A percentile compares a stretch with the other conserved stretches of the same genome.
Evolutionary conservation across 2,329 filamentous ascomycete genomes (phyloP).

Genomic region (Periglandula ipomoeae): DNA sequence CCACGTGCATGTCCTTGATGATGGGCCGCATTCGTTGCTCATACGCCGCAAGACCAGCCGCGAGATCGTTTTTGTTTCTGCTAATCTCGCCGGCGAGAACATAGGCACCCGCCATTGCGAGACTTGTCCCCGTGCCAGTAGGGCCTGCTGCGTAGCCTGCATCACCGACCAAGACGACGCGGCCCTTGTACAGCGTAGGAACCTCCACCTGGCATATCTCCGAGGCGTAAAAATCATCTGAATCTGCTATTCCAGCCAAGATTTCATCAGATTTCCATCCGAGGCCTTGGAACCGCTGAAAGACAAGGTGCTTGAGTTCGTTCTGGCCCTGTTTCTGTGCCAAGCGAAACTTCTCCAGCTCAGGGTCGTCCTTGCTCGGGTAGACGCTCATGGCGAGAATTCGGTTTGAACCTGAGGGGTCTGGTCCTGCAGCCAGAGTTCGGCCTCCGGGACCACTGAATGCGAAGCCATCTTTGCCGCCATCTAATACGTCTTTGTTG

Average conservation of each 20-base stretch:
- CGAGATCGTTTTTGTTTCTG: constrained; percentile 16
- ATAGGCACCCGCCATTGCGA: constrained; percentile 38
- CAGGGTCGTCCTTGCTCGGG: constrained; percentile 17
- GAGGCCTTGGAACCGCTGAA: constrained; percentile 29
- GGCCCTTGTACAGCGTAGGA: constrained; percentile 25
- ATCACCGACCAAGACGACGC: constrained; percentile 41
- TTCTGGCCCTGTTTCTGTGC: constrained; percentile 21
- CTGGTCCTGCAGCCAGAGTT: constrained; percentile 24
- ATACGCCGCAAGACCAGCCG: constrained; percentile 27
- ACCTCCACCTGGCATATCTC: constrained; percentile 35
- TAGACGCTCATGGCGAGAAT: constrained; percentile 26
- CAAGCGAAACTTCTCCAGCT: constrained; percentile 26
- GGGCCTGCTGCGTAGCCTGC: constrained; percentile 36
- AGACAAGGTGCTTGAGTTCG: constrained; percentile 25
- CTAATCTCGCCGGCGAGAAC: constrained; percentile 38
- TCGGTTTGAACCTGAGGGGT: constrained; percentile 22
- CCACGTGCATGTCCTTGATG: constrained; percentile 25
- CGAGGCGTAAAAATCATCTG: constrained; percentile 37
- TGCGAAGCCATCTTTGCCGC: constrained; percentile 25
- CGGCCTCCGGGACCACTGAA: constrained; percentile 30
- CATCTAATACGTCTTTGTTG: constrained; percentile 26
- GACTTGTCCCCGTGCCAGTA: constrained; percentile 37
- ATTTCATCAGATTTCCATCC: constrained; percentile 35
- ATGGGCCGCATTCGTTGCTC: constrained; percentile 31
- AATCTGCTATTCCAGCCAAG: constrained; percentile 22